phyloP scores from a whole-genome alignment of 257 asterid genomes.

The Anisodus tanguticus region DNA sequence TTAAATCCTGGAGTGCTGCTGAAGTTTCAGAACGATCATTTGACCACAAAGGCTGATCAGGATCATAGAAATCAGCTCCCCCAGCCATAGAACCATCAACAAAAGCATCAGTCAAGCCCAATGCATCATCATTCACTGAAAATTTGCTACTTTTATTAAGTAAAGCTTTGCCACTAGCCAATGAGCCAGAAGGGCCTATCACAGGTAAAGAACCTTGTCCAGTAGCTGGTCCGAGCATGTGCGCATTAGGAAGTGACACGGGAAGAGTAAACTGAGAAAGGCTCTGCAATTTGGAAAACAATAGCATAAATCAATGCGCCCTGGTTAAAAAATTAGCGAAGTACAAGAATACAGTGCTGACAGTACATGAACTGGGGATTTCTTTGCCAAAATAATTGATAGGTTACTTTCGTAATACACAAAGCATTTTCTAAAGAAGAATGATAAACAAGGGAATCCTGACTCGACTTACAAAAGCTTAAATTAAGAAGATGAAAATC shows the following conservation, averaged over 20 bases:
- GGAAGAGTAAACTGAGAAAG: constrained; percentile 55
- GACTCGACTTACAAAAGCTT: constrained; percentile 16
- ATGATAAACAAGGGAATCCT: not conserved
- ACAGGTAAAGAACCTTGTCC: constrained; percentile 56
- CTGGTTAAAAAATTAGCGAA: not conserved
- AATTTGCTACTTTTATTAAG: constrained; percentile 59
- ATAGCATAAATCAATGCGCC: constrained; percentile 3
- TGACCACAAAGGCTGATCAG: constrained; percentile 95
- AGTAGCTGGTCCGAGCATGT: constrained; percentile 42
- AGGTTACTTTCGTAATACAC: not conserved
- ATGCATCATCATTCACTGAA: constrained; percentile 59
- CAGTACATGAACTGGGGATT: not conserved
- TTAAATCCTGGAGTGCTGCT: constrained; percentile 53
- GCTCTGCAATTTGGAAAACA: constrained; percentile 44
- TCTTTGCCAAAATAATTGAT: not conserved
- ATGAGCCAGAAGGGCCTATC: constrained; percentile 51
- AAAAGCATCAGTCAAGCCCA: constrained; percentile 57
- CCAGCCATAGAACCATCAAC: constrained; percentile 57
- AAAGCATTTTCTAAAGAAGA: not conserved
- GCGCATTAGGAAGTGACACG: constrained; percentile 48
- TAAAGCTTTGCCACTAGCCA: constrained; percentile 52
- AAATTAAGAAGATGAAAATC: constrained; percentile 20
- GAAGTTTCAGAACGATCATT: constrained; percentile 70
- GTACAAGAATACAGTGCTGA: constrained; percentile 20
- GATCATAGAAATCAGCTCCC: constrained; percentile 87